Conservation (phyloP, 129 eudicot genomes). For the Chrysanthemum makinoi region DNA sequence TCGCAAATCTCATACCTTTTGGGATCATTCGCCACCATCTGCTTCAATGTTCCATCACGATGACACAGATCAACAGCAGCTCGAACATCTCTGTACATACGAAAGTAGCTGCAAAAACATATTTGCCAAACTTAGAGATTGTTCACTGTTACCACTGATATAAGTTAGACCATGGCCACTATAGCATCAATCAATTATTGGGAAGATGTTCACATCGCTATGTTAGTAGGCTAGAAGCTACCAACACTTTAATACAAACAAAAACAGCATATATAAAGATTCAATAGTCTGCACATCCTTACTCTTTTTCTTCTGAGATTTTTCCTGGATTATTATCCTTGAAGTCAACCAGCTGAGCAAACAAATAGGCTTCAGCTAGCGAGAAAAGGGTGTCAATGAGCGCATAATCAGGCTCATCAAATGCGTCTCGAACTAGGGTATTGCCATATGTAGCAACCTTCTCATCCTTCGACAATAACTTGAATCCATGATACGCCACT, state of each 20-base stretch:
- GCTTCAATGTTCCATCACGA: conserved; percentile 97
- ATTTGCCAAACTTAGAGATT: conserved; percentile 7
- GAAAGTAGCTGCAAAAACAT: conserved; percentile 63
- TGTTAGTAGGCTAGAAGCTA: too few species aligned
- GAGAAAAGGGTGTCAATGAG: conserved; percentile 95
- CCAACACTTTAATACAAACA: too few species aligned
- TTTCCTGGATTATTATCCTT: conserved; percentile 83
- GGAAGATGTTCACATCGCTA: too few species aligned
- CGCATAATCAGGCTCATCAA: conserved; percentile 96
- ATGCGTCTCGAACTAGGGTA: conserved; percentile 71
- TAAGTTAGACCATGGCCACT: too few species aligned
- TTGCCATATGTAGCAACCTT: conserved; percentile 82
- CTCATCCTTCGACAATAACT: conserved; percentile 80
- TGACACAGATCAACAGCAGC: conserved; percentile 98
- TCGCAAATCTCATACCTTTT: conserved; percentile 37
- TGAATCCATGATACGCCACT: conserved; percentile 97
- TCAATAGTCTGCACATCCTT: conserved; percentile 38
- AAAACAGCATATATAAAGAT: neutral
- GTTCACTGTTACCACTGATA: too few species aligned
- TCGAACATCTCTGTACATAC: conserved; percentile 89
- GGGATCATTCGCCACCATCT: conserved; percentile 95
- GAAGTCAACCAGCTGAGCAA: conserved; percentile 96
- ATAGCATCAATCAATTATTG: too few species aligned
- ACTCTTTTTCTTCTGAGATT: conserved; percentile 73
- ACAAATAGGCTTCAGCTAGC: conserved; percentile 90